Conservation (phyloP, 805 yeast species). For the Yamadazyma tumulicola region DNA sequence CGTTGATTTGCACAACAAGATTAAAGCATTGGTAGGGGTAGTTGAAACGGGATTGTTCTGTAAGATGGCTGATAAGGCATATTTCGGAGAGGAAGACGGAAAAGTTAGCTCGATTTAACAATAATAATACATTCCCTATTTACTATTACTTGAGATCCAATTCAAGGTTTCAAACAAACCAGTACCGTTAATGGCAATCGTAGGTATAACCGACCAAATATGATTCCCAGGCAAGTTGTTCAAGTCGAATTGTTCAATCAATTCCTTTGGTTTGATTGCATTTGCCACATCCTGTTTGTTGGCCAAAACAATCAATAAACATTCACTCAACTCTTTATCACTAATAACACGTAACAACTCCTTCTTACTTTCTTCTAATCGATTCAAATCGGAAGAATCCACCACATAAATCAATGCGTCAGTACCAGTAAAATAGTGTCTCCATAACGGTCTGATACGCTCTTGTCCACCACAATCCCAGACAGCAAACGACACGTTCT, state of each 20-base stretch:
- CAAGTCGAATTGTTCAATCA: conserved; percentile 70
- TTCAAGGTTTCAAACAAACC: conserved; percentile 85
- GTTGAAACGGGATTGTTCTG: conserved; percentile 94
- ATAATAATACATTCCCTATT: conserved; percentile 11
- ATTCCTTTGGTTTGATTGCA: conserved; percentile 73
- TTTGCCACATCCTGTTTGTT: conserved; percentile 79
- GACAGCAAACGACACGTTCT: conserved; percentile 78
- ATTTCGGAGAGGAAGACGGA: conserved; percentile 87
- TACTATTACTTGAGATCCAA: conserved; percentile 72
- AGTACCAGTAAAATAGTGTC: conserved; percentile 92
- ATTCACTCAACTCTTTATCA: conserved; percentile 81
- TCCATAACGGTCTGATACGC: conserved; percentile 87
- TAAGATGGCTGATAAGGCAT: conserved; percentile 70
- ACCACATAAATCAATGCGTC: conserved; percentile 89
- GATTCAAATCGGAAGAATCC: conserved; percentile 69
- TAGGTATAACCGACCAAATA: conserved; percentile 88
- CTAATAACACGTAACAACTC: conserved; percentile 75
- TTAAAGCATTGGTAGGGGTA: conserved; percentile 83
- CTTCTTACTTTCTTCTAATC: conserved; percentile 73
- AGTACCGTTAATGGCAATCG: conserved; percentile 85
- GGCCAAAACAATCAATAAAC: conserved; percentile 79
- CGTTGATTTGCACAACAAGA: conserved; percentile 51
- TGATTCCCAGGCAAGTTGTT: conserved; percentile 57
- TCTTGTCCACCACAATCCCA: conserved; percentile 98
- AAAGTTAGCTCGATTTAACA: conserved; percentile 18